These are phyloP conservation scores for Trichoderma polysporum DNA, from an alignment of 2,329 filamentous ascomycete genomes.

Conservation along the genomic window DNA sequence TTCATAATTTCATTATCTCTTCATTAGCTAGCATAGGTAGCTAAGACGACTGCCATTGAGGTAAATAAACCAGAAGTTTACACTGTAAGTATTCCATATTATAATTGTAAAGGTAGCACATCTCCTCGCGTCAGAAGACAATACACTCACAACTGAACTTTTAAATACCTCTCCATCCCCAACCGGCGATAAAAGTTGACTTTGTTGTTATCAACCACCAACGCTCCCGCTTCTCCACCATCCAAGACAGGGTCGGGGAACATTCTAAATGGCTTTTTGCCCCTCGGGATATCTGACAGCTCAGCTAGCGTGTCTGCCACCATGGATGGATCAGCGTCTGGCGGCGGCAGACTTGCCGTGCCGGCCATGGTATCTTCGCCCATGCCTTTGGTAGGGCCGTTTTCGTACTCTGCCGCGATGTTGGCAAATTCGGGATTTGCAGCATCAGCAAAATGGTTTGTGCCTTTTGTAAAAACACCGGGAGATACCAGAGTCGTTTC, in stretches of 20 bases:
- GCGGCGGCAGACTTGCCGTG: background rate
- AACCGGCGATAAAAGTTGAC: constrained; percentile 11
- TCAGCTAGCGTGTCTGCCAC: constrained; percentile 1
- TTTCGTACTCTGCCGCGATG: background rate
- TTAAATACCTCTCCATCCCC: background rate
- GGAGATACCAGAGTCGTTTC: constrained; percentile 4
- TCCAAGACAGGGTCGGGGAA: background rate
- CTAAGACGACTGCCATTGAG: no score
- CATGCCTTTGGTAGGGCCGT: constrained; percentile 7
- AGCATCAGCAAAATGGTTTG: background rate
- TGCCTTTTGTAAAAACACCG: constrained; percentile 8
- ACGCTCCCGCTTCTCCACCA: background rate
- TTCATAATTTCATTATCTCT: background rate
- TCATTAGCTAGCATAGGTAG: background rate
- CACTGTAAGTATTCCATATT: no score
- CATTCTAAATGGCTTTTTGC: constrained; percentile 15
- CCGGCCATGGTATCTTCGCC: background rate
- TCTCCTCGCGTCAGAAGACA: no score
- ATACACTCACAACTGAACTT: background rate
- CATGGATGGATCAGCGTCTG: constrained; percentile 4
- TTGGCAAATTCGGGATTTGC: background rate
- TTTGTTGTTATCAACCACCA: constrained; percentile 7
- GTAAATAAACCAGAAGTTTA: no score
- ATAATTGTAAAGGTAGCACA: no score
- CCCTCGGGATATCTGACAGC: constrained; percentile 6